Conservation (phyloP, 1,139 yeast species). For the Geotrichum restrictum region DNA sequence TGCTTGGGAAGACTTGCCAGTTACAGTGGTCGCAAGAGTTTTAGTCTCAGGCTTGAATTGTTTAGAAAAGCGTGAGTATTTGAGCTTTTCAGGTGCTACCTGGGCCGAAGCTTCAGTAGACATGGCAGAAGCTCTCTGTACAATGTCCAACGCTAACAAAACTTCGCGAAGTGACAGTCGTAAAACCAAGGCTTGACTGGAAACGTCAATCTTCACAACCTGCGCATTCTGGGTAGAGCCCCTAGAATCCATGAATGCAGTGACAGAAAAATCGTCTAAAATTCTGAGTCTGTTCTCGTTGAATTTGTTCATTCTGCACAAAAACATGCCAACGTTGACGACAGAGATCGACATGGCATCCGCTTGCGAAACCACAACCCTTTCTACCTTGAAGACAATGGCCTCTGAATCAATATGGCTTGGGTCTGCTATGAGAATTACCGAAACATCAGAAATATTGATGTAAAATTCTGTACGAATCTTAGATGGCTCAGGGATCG, state of each 20-base stretch:
- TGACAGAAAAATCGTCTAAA: constrained; percentile 82
- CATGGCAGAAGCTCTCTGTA: constrained; percentile 65
- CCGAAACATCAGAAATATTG: constrained; percentile 71
- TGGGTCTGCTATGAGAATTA: constrained; percentile 78
- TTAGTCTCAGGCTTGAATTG: constrained; percentile 3
- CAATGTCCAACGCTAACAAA: constrained; percentile 66
- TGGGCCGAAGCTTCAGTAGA: constrained; percentile 16
- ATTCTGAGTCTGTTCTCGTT: constrained; percentile 62
- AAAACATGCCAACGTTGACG: constrained; percentile 78
- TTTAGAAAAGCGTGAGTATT: constrained; percentile 26
- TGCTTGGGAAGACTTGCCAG: constrained; percentile 5
- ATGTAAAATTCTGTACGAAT: constrained; percentile 49
- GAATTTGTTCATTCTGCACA: constrained; percentile 67
- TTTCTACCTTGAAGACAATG: constrained; percentile 84
- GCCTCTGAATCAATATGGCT: constrained; percentile 70
- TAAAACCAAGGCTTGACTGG: constrained; percentile 74
- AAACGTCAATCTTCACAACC: constrained; percentile 61
- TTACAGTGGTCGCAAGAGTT: constrained; percentile 16
- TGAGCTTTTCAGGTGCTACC: constrained; percentile 10
- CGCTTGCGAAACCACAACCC: constrained; percentile 65
- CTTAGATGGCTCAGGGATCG: background rate
- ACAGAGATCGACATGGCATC: constrained; percentile 64
- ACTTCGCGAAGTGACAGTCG: constrained; percentile 86
- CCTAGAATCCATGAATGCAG: constrained; percentile 67
- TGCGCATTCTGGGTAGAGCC: constrained; percentile 55